phyloP scores from a whole-genome alignment of 805 yeast genomes.

The Pichia rugopelliculosa region DNA sequence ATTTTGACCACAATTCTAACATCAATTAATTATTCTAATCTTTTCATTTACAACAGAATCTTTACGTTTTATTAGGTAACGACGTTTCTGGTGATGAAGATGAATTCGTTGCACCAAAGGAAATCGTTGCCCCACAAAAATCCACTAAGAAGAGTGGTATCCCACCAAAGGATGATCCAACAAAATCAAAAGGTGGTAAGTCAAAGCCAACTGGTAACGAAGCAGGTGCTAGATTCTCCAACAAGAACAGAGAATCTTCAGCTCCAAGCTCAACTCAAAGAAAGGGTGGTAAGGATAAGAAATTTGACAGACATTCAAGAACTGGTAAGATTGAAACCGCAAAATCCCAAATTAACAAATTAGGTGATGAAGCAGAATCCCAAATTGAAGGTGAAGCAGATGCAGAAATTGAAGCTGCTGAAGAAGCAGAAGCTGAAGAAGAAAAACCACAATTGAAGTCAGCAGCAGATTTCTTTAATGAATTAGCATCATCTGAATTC shows the following conservation, averaged over 20 bases:
- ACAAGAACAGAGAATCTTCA: slow-evolving; percentile 59
- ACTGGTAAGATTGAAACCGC: slow-evolving; percentile 76
- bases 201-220: slow-evolving; percentile 79
- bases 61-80: slow-evolving; percentile 78
- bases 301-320: slow-evolving; percentile 81
- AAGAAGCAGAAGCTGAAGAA: slow-evolving; percentile 33
- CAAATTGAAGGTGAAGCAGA: slow-evolving; percentile 45
- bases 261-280: slow-evolving; percentile 43
- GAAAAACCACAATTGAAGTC: slow-evolving; percentile 55
- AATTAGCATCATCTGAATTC: slow-evolving; percentile 41
- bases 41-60: slow-evolving; percentile 42
- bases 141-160: slow-evolving; percentile 82
- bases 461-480: slow-evolving; percentile 80
- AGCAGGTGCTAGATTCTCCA: slow-evolving; percentile 71
- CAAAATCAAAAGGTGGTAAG: slow-evolving; percentile 65
- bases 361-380: slow-evolving; percentile 72
- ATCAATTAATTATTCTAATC: not conserved
- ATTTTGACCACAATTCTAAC: slow-evolving; percentile 1
- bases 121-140: slow-evolving; percentile 72
- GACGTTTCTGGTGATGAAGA: slow-evolving; percentile 76
- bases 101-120: slow-evolving; percentile 54
- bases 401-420: slow-evolving; percentile 41
- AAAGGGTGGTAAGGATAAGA: slow-evolving; percentile 41
- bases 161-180: slow-evolving; percentile 72
- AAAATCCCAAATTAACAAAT: slow-evolving; percentile 77